Conservation (phyloP, 176 grass and related monocot genomes). For the Cenchrus purpureus region DNA sequence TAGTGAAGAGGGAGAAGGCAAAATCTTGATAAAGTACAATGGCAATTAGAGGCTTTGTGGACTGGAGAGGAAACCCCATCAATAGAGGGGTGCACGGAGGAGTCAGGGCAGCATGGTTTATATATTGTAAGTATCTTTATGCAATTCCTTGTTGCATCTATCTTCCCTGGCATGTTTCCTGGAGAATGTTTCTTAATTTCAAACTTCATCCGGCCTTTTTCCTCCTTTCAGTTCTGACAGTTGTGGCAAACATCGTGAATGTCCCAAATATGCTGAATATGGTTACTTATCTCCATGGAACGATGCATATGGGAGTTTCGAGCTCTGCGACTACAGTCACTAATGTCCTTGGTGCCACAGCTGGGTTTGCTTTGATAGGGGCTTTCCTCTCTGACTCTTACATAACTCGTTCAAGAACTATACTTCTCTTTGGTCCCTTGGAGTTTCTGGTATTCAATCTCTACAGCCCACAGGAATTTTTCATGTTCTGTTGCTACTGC, state of each 20-base stretch:
- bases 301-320: conserved; percentile 62
- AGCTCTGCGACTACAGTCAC: conserved; percentile 56
- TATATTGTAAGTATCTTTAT: conserved; percentile 53
- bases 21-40: conserved; percentile 43
- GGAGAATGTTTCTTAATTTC: neutral
- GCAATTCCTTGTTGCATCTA: neutral
- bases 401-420: conserved; percentile 60
- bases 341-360: conserved; percentile 55
- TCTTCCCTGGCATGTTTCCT: neutral
- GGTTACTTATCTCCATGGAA: conserved; percentile 54
- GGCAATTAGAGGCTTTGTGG: conserved; percentile 45
- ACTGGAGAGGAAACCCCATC: conserved; percentile 71
- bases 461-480: neutral
- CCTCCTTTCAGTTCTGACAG: conserved; percentile 43
- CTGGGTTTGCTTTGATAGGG: conserved; percentile 58
- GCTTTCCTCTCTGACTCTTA: conserved; percentile 69
- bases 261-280: conserved; percentile 58
- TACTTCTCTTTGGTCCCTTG: conserved; percentile 66
- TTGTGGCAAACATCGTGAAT: conserved; percentile 36
- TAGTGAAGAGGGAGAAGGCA: conserved; percentile 18
- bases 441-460: conserved; percentile 62
- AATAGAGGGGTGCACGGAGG: conserved; percentile 64
- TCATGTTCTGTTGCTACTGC: neutral
- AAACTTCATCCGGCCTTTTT: neutral
- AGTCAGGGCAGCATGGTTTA: conserved; percentile 66